Evolutionary conservation across 2,329 filamentous ascomycete genomes (phyloP), one percentile per base, ranked within the genome.

Genomic region (Periglandula ipomoeae): DNA sequence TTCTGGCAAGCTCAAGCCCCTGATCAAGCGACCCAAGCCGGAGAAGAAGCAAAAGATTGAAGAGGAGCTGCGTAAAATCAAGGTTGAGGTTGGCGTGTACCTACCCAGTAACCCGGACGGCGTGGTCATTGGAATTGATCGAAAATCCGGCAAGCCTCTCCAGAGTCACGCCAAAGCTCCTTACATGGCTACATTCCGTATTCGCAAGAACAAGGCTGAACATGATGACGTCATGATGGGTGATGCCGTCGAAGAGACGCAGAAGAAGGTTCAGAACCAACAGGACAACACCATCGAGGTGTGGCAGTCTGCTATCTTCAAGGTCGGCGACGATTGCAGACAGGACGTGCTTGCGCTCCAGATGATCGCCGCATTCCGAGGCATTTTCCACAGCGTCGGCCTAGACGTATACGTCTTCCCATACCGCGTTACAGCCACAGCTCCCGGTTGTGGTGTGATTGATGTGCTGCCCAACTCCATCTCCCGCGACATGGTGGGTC

Each of bases 241-340:
- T 15, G 35, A 44, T n/a, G 71, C 69, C 24, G 66, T 70, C 23
- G 76, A 78, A 53, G 76, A 75, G 30, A 68, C 67, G 1, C 46
- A 42, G 20, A 49, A 49, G 27, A 41, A 41, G 23, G 20, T 30
- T 30, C 20, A 44, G 24, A 37, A 49, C 6, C 58, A 58, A 1
- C 58, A 59, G n/a, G 61, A 63, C 46, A 80, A 78, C 58, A 87
- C 82, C 0, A 81, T 95, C 56, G 94, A 98, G 65, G 85, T 91
- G n/a, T 97, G 93, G 94, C 93, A 98, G 66, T 95, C 89, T 2
- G 93, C 91, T 49, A 99, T 99, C 61, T 99, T 99, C 82, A 99
- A 99, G 66, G 94, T 99, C 44, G 93, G 93, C 53, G 93, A 99
- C 64, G 93, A 99, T 66, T 97, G 93, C 64, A 85, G 93, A 45